Conservation (phyloP, 805 yeast genomes). For the Tetrapisispora namnaoensis region DNA sequence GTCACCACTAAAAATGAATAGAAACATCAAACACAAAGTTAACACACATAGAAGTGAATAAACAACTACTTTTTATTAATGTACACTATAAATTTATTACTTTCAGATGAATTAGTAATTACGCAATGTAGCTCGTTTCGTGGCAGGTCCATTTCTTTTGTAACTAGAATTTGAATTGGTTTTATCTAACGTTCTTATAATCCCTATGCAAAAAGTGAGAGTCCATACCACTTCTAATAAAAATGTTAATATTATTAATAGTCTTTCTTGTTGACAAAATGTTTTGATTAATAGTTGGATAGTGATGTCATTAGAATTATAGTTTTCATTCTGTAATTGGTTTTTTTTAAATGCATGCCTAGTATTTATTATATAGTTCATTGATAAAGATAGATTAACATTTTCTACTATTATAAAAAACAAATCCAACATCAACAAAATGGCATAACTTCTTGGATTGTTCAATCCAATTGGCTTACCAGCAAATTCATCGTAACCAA, state of each 20-base stretch:
- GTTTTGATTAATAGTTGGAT: conserved; percentile 23
- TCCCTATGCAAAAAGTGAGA: conserved; percentile 70
- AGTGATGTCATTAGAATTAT: not conserved
- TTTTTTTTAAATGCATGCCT: not conserved
- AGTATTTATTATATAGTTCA: not conserved
- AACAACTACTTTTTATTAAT: no score
- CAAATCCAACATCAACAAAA: conserved; percentile 71
- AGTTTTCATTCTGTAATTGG: not conserved
- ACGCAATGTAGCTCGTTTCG: not conserved
- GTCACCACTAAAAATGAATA: no score
- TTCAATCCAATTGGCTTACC: conserved; percentile 79
- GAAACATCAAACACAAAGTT: no score
- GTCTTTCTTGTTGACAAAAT: conserved; percentile 69
- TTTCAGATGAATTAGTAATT: not conserved
- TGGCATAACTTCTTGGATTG: conserved; percentile 72
- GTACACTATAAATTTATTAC: no score
- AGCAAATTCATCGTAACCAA: conserved; percentile 87
- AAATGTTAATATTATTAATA: conserved; percentile 69
- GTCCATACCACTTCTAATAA: conserved; percentile 75
- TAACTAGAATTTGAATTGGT: conserved; percentile 25
- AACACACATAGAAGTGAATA: no score
- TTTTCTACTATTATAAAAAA: conserved; percentile 80
- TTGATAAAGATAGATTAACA: conserved; percentile 73
- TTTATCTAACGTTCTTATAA: conserved; percentile 69
- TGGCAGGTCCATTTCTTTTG: not conserved